Evolutionary conservation across 176 grass and related monocot genomes (phyloP).

Genomic region (Zizania latifolia): DNA sequence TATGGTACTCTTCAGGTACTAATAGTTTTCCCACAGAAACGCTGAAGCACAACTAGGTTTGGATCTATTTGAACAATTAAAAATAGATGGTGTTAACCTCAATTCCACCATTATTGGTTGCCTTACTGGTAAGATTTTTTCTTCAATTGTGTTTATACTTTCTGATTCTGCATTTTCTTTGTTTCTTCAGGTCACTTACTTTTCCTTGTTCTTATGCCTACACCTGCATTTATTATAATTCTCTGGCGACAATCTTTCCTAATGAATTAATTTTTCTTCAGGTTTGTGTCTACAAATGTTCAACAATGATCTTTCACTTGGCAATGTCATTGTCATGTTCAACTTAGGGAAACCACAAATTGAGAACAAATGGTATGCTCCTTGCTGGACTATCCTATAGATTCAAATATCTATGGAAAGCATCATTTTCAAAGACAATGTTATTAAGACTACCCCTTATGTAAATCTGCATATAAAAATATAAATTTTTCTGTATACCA

Average conservation of each 20-base stretch:
- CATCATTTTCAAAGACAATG: neutral
- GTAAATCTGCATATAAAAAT: conserved; percentile 1
- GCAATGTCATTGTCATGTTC: conserved; percentile 60
- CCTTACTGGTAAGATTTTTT: conserved; percentile 63
- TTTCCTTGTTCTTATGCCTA: conserved; percentile 1
- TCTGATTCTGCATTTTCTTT: conserved; percentile 12
- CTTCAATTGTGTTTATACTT: neutral
- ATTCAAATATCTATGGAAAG: conserved; percentile 25
- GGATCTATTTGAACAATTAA: conserved; percentile 66
- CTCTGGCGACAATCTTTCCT: conserved; percentile 10
- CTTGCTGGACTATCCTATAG: neutral
- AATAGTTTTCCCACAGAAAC: conserved; percentile 50
- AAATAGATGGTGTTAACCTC: conserved; percentile 50
- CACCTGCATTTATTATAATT: neutral
- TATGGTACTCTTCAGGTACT: conserved; percentile 28
- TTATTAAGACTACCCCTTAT: neutral
- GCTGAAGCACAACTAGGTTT: conserved; percentile 79
- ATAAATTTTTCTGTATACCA: neutral
- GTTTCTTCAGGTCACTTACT: conserved; percentile 4
- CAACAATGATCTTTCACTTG: conserved; percentile 53
- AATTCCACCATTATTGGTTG: conserved; percentile 71
- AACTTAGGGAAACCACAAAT: conserved; percentile 75
- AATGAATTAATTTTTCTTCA: conserved; percentile 36
- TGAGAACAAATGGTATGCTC: conserved; percentile 76
- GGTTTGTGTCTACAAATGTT: conserved; percentile 91